Conservation (phyloP, 1,284 basidiomycete species). For the Ustilago esculenta region DNA sequence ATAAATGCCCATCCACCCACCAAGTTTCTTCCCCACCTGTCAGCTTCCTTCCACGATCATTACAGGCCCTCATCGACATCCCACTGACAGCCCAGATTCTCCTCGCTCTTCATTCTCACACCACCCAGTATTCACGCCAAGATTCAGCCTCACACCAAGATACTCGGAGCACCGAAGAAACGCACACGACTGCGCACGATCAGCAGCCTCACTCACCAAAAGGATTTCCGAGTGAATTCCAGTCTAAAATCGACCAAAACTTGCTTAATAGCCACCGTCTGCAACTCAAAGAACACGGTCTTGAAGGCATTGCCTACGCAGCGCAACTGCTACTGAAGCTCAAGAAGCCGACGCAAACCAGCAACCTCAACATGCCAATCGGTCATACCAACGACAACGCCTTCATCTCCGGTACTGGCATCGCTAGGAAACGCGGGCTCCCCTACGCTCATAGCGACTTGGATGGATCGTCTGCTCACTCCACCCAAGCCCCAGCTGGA, state of each 20-base stretch:
- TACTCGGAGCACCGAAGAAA: no score
- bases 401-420: conserved; percentile 1
- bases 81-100: neutral
- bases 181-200: no score
- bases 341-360: neutral
- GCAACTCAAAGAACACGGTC: conserved; percentile 8
- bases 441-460: conserved; percentile 20
- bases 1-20: conserved; percentile 10
- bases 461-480: neutral
- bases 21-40: neutral
- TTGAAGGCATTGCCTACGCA: conserved; percentile 36
- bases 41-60: no score
- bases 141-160: no score
- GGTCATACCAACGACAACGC: neutral
- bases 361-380: neutral
- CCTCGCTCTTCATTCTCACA: neutral
- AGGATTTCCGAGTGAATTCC: no score
- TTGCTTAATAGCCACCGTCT: no score
- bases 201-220: no score
- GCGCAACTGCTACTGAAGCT: conserved; percentile 28
- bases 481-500: neutral
- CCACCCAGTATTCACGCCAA: no score
- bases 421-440: conserved; percentile 21
- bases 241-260: no score
- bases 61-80: no score